Evolutionary conservation across 75 land plant genomes (phyloP), one percentile per base, ranked within the genome.

Genomic region (Gnetum montanum): DNA sequence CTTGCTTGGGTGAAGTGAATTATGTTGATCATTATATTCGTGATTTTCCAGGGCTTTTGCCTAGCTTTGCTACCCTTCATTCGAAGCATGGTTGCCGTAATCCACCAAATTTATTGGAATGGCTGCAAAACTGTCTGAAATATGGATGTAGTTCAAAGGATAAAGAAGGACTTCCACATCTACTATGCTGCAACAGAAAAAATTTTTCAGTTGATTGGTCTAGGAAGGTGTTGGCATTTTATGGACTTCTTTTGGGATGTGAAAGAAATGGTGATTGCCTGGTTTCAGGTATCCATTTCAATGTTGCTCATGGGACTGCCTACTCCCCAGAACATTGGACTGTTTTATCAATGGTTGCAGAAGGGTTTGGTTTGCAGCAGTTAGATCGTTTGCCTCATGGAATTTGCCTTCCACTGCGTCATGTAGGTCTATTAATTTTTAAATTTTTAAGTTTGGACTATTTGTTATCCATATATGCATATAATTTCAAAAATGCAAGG

Each of bases 261-360:
- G 73, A 76, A 48, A 66, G 49, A 8, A 52, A 29, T 46, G 80
- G 65, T 19, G 64, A 60, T 27, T 70, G 61, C 43, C 78, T 83
- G 28, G 74, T 83, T 30, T 71, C 86, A 36, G 96, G 92, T 31
- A 74, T 89, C 13, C 61, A 36, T 47, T 69, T 80, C 53, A 63
- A 74, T 7, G 58, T 94, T 51, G 81, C 88, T 2, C 15, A 26
- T 6, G 99, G 99, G 46, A 77, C 78, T 37, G 69, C 62, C 36
- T 12, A 45, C 29, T 69, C 38, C 40, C 41, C 62, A 51, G 88
- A 90, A 77, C 96, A 95, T 58, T 68, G 68, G 12, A 72, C 75
- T 24, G 86, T 95, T 19, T 66, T 95, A 57, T 96, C 88, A 52
- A 90, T 95, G 99, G 99, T 86, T 61, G 91, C 78, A 37, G 99